Base-by-base conservation (phyloP, 306 rosid genomes). In the Quercus gilva region DNA sequence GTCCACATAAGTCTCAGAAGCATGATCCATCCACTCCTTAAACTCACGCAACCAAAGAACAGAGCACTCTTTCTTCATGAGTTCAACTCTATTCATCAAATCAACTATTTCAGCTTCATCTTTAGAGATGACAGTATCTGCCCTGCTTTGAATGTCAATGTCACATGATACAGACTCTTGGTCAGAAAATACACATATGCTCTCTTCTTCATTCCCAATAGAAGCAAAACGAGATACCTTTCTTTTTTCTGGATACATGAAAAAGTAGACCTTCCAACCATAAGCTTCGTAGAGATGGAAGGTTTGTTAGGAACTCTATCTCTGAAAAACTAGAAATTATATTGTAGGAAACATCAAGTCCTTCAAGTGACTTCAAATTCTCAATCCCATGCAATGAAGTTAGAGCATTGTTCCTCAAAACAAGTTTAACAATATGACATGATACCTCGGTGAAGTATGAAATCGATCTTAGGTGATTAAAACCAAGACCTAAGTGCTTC, bases 371-470 rank as follows among this genome's bases (percentile, higher is more conserved):
- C 98, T 89, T 95, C 97, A 95, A 90, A 85, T 88, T 91, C 93
- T 95, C 98, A 93, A 95, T 93, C 86, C 99, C 99, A 72, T 84
- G 90, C 92, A 95, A 86, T 61, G 98, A 84, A 80, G 98, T 88
- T 76, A 95, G 88, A 82, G 99, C 99, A 90, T 95, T 95, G 96
- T 93, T 95, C 92, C 99, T 90, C 94, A 95, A 86, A 86, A 95
- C 99, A 78, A 95, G 97, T 91, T 95, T 95, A 88, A 86, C 88
- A 84, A 93, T 82, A 74, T 79, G 95, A 81, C 85, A 83, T 65
- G 94, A 89, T 81, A 91, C 99, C 98, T 91, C 86, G 31, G 74
- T 82, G 83, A 91, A 85, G 55, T 92, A 92, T 0, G 92, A 85
- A 88, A 91, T 81, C 23, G 98, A 71, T 81, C 92, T 84, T 20